Evolutionary conservation across 495 filamentous ascomycete species (phyloP).

Genomic region (Rusavskia elegans): DNA sequence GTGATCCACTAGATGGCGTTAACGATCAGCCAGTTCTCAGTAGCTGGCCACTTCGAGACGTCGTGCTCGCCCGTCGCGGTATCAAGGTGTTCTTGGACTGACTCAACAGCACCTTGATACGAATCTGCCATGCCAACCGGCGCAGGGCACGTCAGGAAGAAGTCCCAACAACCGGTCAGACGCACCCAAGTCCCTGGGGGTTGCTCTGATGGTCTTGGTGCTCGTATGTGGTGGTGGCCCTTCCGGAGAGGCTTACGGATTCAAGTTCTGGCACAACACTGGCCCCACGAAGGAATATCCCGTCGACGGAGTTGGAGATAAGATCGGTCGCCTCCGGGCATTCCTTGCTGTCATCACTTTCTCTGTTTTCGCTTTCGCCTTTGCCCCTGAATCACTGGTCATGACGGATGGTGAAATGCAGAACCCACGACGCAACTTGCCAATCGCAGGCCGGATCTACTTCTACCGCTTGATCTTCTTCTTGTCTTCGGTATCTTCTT

Average conservation of each 20-base stretch:
- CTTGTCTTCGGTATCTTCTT: slow-evolving; percentile 39
- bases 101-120: too few relatives aligned
- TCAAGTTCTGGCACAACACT: slow-evolving; percentile 35
- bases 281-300: slow-evolving; percentile 16
- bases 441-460: slow-evolving; percentile 32
- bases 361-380: slow-evolving; percentile 38
- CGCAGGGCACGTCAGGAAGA: too few relatives aligned
- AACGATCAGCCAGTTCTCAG: too few relatives aligned
- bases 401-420: slow-evolving; percentile 30
- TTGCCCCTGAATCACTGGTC: slow-evolving; percentile 38
- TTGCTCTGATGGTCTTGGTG: slow-evolving; percentile 34
- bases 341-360: slow-evolving; percentile 25
- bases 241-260: slow-evolving; percentile 19
- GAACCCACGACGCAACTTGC: slow-evolving; percentile 30
- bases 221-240: slow-evolving; percentile 25
- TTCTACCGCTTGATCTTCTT: slow-evolving; percentile 28
- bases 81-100: too few relatives aligned
- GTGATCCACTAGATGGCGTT: too few relatives aligned
- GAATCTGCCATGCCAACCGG: too few relatives aligned
- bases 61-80: too few relatives aligned
- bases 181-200: too few relatives aligned
- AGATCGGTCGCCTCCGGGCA: slow-evolving; percentile 22
- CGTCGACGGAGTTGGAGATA: slow-evolving; percentile 6
- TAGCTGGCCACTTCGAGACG: too few relatives aligned
- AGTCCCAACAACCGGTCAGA: too few relatives aligned